Base-by-base conservation (phyloP, 148 eudicot species). In the Amaranthus hypochondriacus region DNA sequence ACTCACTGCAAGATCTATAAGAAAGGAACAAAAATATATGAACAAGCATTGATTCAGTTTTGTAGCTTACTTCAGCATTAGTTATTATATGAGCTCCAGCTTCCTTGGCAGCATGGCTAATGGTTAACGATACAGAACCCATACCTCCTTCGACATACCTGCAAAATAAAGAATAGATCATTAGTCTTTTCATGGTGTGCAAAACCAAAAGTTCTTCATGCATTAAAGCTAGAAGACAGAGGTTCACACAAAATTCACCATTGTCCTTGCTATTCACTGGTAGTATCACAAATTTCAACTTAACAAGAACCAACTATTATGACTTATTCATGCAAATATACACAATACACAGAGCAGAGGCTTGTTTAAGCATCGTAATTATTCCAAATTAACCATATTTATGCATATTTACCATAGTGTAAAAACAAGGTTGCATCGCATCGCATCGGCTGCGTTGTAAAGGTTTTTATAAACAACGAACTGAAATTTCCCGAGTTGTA, bases 61-160 rank as follows among this genome's bases (percentile, higher is more conserved):
- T 8, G 51, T 48, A 21, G 71, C 85, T 77, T 79, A 90, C 96
- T 81, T 88, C 96, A 72, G 92, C 87, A 68, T 67, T 76, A 56
- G 90, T 88, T 66, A 82, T 75, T 80, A 90, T 79, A 68, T 83
- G 81, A 68, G 90, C 90, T 48, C 96, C 96, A 79, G 89, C 96
- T 86, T 88, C 96, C 73, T 69, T 75, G 15, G 96, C 96, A 71
- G 96, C 96, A 71, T 67, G 78, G 69, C 78, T 77, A 59, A 90
- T 88, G 65, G 96, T 87, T 72, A 56, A 74, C 15, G 96, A 90
- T 54, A 90, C 89, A 58, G 89, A 83, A 50, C 96, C 96, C 96
- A 90, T 90, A 49, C 96, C 96, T 60, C 96, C 88, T 71, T 85
- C 85, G 12, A 85, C 88, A 67, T 85, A 80, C 77, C 88, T 85